Percentiles rank a stretch among this genome's conserved stretches.
These are phyloP conservation scores for Mycena polygramma DNA, from an alignment of 768 basidiomycete genomes.

Conservation along the genomic window DNA sequence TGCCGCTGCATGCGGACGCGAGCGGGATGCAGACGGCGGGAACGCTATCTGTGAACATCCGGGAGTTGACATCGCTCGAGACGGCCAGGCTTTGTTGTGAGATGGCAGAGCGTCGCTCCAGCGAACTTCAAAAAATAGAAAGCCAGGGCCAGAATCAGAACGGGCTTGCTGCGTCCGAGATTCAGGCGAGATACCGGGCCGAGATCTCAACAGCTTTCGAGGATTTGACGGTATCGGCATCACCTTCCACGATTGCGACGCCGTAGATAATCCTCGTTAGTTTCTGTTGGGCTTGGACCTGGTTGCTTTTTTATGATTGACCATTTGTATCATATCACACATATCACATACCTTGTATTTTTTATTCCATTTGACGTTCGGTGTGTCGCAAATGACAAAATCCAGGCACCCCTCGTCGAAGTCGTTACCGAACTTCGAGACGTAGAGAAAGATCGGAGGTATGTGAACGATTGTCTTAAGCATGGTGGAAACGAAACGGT, in stretches of 20 bases:
- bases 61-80: conserved; percentile 26
- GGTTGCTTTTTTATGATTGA: no score
- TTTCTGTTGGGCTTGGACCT: background rate
- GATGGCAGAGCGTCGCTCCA: conserved; percentile 21
- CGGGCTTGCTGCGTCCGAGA: background rate
- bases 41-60: conserved; percentile 24
- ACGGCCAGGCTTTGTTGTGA: conserved; percentile 23
- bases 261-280: background rate
- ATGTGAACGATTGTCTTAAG: no score
- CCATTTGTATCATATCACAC: background rate
- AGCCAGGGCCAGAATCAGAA: background rate
- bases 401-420: background rate
- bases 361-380: no score
- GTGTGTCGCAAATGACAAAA: background rate
- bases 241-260: background rate
- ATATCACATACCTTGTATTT: conserved; percentile 8
- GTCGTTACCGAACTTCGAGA: no score
- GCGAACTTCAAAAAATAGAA: conserved; percentile 12
- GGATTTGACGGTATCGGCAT: background rate
- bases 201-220: background rate
- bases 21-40: conserved; percentile 2
- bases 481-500: no score
- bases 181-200: background rate
- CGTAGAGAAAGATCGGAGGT: no score
- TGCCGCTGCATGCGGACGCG: conserved; percentile 22